Evolutionary conservation across 1,284 basidiomycete genomes (phyloP), one percentile per base, ranked within the genome.

Genomic region (Puccinia triticina): DNA sequence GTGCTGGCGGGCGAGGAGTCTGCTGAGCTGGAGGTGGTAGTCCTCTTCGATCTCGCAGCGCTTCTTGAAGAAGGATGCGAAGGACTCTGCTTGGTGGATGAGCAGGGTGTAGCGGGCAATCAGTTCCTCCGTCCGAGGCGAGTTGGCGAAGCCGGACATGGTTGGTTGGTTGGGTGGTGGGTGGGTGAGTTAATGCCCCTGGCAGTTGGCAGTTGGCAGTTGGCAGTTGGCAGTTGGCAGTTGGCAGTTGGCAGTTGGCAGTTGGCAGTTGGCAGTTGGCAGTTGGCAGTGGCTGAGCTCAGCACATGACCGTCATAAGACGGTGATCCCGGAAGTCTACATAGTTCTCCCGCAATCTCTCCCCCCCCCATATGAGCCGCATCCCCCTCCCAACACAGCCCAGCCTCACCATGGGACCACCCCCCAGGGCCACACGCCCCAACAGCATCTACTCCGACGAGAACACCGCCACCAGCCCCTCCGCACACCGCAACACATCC

Each of bases 31-130:
- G 37, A 12, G 18, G 26, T 82, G 79, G 23, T 73, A 82, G 14
- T 82, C 79, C 18, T 82, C 79, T 55, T 82, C 79, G 57, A 82
- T 82, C 43, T 82, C 79, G 46, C 79, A 82, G 16, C 79, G 71
- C 43, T 82, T 82, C 50, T 75, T 82, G 71, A 82, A 82, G 72
- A 82, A 82, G 34, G 37, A 53, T 29, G 72, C 53, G 71, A 66
- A 82, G 3, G 79, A 46, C 18, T 82, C 79, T 0, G 72, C 48
- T 40, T 82, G 57, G 59, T 75, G 79, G 0, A 82, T 55, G 11
- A 82, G 48, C 12, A 71, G n/a, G 57, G 32, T 82, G 34, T 75
- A 82, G 32, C 71, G 64, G n/a, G 53, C 37, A 18, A 82, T 29
- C 59, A 64, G 26, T 32, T 82, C 79, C 21, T 82, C 79, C 50